Base-by-base conservation (phyloP, 208 protist species). In the Phytomonas francai region DNA sequence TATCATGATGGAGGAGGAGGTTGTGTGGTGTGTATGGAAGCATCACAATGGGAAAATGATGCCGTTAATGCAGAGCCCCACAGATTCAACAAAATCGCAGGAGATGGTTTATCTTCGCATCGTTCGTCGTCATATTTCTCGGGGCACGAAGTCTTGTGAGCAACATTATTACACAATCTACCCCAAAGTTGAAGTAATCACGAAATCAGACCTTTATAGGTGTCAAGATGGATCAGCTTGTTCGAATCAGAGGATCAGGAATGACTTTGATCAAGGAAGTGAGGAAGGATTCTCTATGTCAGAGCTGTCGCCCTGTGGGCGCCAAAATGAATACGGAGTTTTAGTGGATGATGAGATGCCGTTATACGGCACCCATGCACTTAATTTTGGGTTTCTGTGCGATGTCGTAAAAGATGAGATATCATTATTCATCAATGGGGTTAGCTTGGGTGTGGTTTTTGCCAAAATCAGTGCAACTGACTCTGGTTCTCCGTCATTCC, bases 381-480 rank as follows among this genome's bases (percentile, higher is more conserved):
- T 79, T 25, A 70, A 64, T 16, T 34, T 74, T 51, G 74, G 74
- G 32, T 79, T 79, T 36, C 22, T 74, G 25, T 57, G 66, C 59
- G 61, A 79, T 42, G 27, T 65, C 27, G 25, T 54, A 3, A 49
- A 3, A 9, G 70, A 73, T n/a, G 28, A 11, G 16, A 19, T 79
- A 30, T 72, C 78, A 4, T 72, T 85, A 45, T 70, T 59, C 30
- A 42, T 88, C 30, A 88, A 88, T 65, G 83, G 77, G 36, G 67
- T 16, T 27, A 28, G 34, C 22, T 62, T 88, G n/a, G 76, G 78
- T 0, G 63, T 57, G 36, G 11, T 67, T 56, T 67, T 67, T 57
- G 5, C 11, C 19, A 25, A 19, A 4, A 54, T 54, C 45, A 54
- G 45, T 19, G 11, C 8, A 54, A 54, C 45, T 0, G 22, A 9